Evolutionary conservation across 75 land plant genomes (phyloP), one percentile per base, ranked within the genome.

Genomic region (Sequoiadendron giganteum): DNA sequence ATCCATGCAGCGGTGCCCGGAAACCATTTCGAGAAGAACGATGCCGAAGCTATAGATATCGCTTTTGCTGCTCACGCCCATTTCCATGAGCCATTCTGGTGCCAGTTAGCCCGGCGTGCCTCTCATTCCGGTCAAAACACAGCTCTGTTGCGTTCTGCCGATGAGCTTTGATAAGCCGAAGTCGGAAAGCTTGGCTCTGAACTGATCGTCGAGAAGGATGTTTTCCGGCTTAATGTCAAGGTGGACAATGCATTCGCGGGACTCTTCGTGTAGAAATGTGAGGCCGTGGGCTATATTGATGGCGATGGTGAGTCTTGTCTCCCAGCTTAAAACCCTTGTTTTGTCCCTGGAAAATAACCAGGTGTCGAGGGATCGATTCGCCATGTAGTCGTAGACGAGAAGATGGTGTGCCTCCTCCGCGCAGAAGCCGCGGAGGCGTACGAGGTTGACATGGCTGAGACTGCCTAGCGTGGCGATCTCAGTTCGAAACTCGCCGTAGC

Each of bases 161-260:
- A 94, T 94, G 3, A 93, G 47, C 86, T 97, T 93, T 2, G 98
- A 90, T 73, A 97, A 84, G 85, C 98, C 98, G 75, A 97, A 97
- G 88, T 97, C 98, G 3, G 97, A 95, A 85, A 97, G 45, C 85
- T 91, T 93, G 9, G 96, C 97, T 25, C 86, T 82, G 80, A 85
- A 93, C 38, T 95, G 93, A 1, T 83, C 79, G 78, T 91, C 96
- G 10, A 97, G 94, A 15, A 97, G 86, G 49, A 97, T 93, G 88
- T 97, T 97, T 89, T 97, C 95, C 28, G 98, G 98, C 93, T 97
- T 97, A 16, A 97, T 82, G 87, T 97, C 98, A 1, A 97, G 96
- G 68, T 97, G 98, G 38, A 97, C 89, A 65, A 97, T 91, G n/a
- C 95, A 96, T 13, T 95, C 95, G 32, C 96, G 93, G 89, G 96